Conservation (phyloP, 2,329 filamentous ascomycete species). For the Huntiella abstrusa region DNA sequence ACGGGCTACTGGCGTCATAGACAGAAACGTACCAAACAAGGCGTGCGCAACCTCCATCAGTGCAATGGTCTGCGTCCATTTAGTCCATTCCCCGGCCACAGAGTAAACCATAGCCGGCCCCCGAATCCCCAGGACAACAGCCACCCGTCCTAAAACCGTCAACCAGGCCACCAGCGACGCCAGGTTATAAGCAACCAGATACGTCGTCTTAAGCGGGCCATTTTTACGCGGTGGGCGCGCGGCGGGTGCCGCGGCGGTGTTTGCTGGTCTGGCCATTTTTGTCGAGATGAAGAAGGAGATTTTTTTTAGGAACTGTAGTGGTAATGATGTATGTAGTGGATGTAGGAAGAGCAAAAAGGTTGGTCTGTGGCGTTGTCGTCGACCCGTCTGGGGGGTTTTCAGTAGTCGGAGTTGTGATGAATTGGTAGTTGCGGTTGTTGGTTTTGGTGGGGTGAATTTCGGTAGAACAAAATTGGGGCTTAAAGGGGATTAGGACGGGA, state of each 20-base stretch:
- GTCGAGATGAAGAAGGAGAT: not conserved
- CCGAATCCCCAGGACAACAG: slow-evolving; percentile 31
- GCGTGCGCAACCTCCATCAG: slow-evolving; percentile 71
- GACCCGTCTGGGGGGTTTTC: not conserved
- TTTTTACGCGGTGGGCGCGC: slow-evolving; percentile 10
- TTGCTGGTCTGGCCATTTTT: slow-evolving; percentile 2
- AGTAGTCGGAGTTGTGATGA: not conserved
- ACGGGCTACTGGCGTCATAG: not conserved
- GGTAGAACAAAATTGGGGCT: too few species aligned
- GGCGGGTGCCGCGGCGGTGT: slow-evolving; percentile 14
- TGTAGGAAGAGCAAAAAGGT: not conserved
- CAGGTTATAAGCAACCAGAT: slow-evolving; percentile 75
- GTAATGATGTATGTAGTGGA: not conserved
- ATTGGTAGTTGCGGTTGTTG: too few species aligned
- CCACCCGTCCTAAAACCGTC: slow-evolving; percentile 51
- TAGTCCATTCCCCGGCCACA: slow-evolving; percentile 46
- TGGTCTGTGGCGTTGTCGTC: not conserved
- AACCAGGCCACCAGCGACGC: slow-evolving; percentile 61
- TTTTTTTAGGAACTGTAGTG: not conserved
- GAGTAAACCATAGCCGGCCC: slow-evolving; percentile 41
- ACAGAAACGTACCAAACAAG: slow-evolving; percentile 39
- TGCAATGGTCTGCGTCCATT: slow-evolving; percentile 70
- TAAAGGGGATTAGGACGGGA: too few species aligned
- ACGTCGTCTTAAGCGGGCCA: slow-evolving; percentile 33
- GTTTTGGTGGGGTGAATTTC: too few species aligned